Conservation (phyloP, 1,139 yeast genomes). For the Eremothecium coryli region DNA sequence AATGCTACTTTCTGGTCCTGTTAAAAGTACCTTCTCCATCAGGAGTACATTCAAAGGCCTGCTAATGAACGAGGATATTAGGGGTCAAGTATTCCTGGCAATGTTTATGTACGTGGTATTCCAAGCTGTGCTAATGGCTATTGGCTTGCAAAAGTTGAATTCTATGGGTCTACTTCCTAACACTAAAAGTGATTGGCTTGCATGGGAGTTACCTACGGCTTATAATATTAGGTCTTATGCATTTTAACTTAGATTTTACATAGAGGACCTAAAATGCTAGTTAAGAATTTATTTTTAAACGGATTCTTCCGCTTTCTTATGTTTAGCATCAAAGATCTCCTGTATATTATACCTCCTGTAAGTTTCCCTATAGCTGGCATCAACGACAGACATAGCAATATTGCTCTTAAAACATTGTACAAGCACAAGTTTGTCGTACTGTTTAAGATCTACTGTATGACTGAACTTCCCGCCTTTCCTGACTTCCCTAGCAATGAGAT, state of each 20-base stretch:
- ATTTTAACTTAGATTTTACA: no score
- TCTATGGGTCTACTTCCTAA: constrained; percentile 89
- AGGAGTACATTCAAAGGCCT: constrained; percentile 38
- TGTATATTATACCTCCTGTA: constrained; percentile 50
- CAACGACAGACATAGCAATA: constrained; percentile 73
- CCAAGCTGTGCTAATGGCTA: constrained; percentile 55
- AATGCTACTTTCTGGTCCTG: constrained; percentile 71
- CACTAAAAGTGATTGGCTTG: constrained; percentile 81
- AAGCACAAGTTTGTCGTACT: constrained; percentile 67
- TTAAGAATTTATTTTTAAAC: background rate
- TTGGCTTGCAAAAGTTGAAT: constrained; percentile 80
- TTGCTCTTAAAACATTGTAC: constrained; percentile 83
- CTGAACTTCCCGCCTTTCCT: constrained; percentile 50
- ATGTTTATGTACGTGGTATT: constrained; percentile 46
- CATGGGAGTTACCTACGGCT: constrained; percentile 56
- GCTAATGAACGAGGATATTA: constrained; percentile 32
- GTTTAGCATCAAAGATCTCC: constrained; percentile 47
- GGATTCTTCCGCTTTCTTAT: constrained; percentile 8
- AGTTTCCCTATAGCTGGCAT: constrained; percentile 42
- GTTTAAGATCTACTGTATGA: constrained; percentile 72
- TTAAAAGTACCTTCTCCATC: constrained; percentile 59
- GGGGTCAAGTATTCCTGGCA: constrained; percentile 38
- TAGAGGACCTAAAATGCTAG: no score
- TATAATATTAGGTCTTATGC: constrained; percentile 19
- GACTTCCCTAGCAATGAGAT: constrained; percentile 60